Evolutionary conservation across 768 basidiomycete genomes (phyloP).

Genomic region (Leccinum subtestaceum): DNA sequence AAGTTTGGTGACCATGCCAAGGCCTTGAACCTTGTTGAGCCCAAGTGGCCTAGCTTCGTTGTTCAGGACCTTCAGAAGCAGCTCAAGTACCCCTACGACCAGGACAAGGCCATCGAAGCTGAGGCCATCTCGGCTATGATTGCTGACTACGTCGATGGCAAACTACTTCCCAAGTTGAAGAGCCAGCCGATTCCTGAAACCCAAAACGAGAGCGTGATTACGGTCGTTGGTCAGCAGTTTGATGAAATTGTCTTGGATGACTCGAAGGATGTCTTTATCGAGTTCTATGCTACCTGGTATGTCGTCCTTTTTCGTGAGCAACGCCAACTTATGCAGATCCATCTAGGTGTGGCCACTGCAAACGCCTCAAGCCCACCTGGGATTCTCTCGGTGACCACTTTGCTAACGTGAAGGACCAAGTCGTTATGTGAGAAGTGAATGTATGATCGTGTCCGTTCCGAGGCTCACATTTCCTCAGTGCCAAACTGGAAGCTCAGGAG

Average conservation of each 20-base stretch:
- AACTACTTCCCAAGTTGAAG: slow-evolving; percentile 83
- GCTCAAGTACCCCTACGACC: slow-evolving; percentile 87
- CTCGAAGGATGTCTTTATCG: slow-evolving; percentile 90
- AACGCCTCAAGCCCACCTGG: slow-evolving; percentile 94
- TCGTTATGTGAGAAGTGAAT: slow-evolving; percentile 63
- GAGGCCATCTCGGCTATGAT: slow-evolving; percentile 60
- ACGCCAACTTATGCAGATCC: neutral
- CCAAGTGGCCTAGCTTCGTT: slow-evolving; percentile 93
- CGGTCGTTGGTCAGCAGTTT: slow-evolving; percentile 85
- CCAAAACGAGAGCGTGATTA: slow-evolving; percentile 81
- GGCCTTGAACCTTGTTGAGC: slow-evolving; percentile 81
- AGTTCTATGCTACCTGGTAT: slow-evolving; percentile 96
- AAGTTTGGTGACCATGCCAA: slow-evolving; percentile 96
- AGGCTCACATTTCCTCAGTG: slow-evolving; percentile 43
- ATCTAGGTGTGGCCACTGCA: slow-evolving; percentile 88
- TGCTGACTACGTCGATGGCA: slow-evolving; percentile 63
- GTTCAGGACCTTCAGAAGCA: slow-evolving; percentile 82
- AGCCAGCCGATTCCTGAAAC: slow-evolving; percentile 79
- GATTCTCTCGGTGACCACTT: slow-evolving; percentile 87
- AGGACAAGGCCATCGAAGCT: slow-evolving; percentile 57
- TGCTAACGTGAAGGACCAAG: slow-evolving; percentile 64
- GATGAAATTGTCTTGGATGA: slow-evolving; percentile 85
- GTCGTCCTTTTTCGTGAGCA: slow-evolving; percentile 26
- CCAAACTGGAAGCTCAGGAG: slow-evolving; percentile 95
- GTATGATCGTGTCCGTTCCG: neutral